These are phyloP conservation scores for Gastrodia elata DNA, from an alignment of 106 monocot genomes.

Conservation along the genomic window DNA sequence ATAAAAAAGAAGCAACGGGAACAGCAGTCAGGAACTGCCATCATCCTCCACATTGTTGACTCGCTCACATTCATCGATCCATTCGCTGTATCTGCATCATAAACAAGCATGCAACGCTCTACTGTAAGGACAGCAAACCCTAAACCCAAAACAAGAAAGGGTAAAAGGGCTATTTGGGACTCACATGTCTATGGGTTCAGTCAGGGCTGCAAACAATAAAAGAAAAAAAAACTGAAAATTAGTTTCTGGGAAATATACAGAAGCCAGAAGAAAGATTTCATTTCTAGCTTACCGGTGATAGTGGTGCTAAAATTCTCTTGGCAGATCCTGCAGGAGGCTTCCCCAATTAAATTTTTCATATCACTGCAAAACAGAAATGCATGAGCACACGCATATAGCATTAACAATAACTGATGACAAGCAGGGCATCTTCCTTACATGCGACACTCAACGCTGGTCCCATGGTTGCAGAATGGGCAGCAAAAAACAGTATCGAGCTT, in stretches of 20 bases:
- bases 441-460: constrained; percentile 84
- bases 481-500: constrained; percentile 86
- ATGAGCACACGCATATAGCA: not conserved
- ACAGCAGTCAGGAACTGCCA: too few relatives aligned
- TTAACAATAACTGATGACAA: too few relatives aligned
- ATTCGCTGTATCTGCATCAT: constrained; percentile 64
- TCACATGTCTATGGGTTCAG: constrained; percentile 66
- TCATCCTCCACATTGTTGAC: constrained; percentile 57
- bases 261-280: too few relatives aligned
- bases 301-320: constrained; percentile 87
- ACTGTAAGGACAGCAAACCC: not conserved
- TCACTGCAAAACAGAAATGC: constrained; percentile 42
- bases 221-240: not conserved
- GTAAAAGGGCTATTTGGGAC: not conserved
- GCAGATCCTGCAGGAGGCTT: constrained; percentile 76
- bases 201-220: constrained; percentile 30
- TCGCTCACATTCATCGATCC: constrained; percentile 72
- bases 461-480: constrained; percentile 97
- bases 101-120: not conserved
- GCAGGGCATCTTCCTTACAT: constrained; percentile 40
- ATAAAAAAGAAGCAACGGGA: too few relatives aligned
- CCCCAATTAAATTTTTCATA: constrained; percentile 87
- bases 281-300: constrained; percentile 40
- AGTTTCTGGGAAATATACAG: too few relatives aligned
- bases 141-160: not conserved